A percentile compares a stretch with the other conserved stretches of the same genome.
Conservation (phyloP, 495 filamentous ascomycete species). For the Tuber microsphaerosporum region DNA sequence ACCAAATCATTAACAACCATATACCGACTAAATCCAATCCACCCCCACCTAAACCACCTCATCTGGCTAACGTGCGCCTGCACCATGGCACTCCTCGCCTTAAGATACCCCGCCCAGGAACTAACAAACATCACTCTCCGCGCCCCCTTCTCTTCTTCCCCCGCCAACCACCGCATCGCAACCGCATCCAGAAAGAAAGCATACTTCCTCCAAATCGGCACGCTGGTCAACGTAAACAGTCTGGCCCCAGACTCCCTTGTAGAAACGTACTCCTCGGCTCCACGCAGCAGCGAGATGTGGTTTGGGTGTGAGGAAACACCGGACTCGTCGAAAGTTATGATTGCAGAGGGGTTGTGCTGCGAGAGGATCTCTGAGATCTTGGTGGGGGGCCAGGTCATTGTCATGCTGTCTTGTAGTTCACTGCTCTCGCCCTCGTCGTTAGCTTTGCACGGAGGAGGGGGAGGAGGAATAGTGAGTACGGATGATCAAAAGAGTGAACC, state of each 20-base stretch:
- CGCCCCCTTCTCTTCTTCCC: constrained; percentile 41
- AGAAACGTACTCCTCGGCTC: constrained; percentile 61
- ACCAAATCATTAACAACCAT: constrained; percentile 91
- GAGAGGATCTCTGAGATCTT: constrained; percentile 63
- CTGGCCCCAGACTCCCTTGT: constrained; percentile 56
- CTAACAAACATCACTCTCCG: constrained; percentile 59
- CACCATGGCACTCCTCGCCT: constrained; percentile 78
- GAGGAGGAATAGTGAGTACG: background rate
- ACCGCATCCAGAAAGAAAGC: constrained; percentile 48
- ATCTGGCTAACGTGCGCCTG: constrained; percentile 88
- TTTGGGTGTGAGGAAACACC: constrained; percentile 86
- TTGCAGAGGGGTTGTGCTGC: constrained; percentile 64
- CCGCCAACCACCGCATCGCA: constrained; percentile 37
- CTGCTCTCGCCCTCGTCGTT: constrained; percentile 37
- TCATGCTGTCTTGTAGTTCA: constrained; percentile 83
- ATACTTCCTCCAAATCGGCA: constrained; percentile 72
- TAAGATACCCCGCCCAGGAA: constrained; percentile 53
- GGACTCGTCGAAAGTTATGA: constrained; percentile 77
- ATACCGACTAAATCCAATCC: constrained; percentile 84
- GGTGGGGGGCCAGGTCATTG: constrained; percentile 59
- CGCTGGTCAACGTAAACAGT: constrained; percentile 76
- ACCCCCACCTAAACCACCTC: constrained; percentile 96
- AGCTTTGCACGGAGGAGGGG: background rate
- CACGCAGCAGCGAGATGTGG: constrained; percentile 78
- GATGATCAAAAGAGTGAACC: constrained; percentile 5